Conservation (phyloP, 228 moss, liverwort and hornwort genomes). For the Sphagnum magellanicum region DNA sequence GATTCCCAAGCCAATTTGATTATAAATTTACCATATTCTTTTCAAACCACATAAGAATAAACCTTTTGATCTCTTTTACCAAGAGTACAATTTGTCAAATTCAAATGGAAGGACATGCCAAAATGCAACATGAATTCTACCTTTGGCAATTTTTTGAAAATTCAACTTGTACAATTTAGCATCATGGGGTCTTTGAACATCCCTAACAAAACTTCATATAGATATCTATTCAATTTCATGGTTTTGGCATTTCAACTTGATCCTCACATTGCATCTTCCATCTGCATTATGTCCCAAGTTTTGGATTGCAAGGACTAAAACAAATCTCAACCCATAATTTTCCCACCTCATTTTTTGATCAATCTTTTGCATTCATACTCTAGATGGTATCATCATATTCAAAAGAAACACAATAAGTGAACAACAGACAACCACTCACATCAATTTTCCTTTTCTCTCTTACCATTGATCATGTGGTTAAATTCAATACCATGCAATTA, state of each 20-base stretch:
- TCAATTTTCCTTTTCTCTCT: too few relatives aligned
- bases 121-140: slow-evolving; percentile 9
- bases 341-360: too few relatives aligned
- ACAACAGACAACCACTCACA: too few relatives aligned
- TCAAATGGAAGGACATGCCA: neutral
- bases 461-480: too few relatives aligned
- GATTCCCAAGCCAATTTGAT: too few relatives aligned
- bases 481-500: too few relatives aligned
- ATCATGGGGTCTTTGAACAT: slow-evolving; percentile 88
- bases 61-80: neutral
- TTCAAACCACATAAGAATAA: neutral
- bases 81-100: neutral
- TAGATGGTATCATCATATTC: too few relatives aligned
- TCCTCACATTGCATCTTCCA: slow-evolving; percentile 79
- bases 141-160: slow-evolving; percentile 75
- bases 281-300: slow-evolving; percentile 85
- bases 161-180: slow-evolving; percentile 76
- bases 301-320: slow-evolving; percentile 76
- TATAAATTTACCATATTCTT: neutral
- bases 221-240: slow-evolving; percentile 60
- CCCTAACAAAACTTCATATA: slow-evolving; percentile 78
- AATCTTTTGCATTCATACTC: too few relatives aligned
- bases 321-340: too few relatives aligned
- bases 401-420: too few relatives aligned
- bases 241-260: slow-evolving; percentile 62